Percentiles rank a stretch among this genome's conserved stretches.
Conservation (phyloP, 2,329 filamentous ascomycete species). For the Botrytis fabae region DNA sequence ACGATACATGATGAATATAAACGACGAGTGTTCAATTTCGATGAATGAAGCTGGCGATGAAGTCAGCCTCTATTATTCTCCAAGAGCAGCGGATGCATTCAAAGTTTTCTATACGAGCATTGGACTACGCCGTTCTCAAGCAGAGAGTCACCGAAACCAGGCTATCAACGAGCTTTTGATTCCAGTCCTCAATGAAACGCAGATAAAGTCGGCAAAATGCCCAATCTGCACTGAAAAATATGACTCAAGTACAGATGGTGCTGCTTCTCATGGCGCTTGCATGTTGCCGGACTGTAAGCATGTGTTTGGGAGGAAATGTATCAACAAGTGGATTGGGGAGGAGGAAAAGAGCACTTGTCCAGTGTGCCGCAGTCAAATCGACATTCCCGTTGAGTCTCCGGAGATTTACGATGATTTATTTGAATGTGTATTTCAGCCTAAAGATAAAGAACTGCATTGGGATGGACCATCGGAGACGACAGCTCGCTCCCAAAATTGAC, state of each 20-base stretch:
- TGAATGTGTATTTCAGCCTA: accelerated
- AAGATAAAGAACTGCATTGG: no score
- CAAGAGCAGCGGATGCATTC: no score
- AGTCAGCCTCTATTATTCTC: no score
- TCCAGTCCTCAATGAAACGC: not conserved
- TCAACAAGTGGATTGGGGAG: not conserved
- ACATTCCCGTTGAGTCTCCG: not conserved
- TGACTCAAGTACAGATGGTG: not conserved
- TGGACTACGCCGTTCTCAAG: no score
- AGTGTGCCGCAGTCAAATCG: not conserved
- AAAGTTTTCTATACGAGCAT: no score
- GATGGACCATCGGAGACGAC: not conserved
- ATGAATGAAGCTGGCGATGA: no score
- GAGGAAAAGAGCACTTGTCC: not conserved
- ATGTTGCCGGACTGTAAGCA: not conserved
- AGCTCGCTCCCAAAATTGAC: no score
- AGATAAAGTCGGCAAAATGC: not conserved
- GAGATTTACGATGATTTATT: not conserved
- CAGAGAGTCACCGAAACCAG: not conserved
- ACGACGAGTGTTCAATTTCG: no score
- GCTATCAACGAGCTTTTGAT: not conserved
- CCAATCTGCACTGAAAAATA: not conserved
- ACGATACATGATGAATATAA: no score
- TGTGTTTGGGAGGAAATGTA: not conserved
- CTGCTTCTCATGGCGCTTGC: not conserved